Base-by-base conservation (phyloP, 2,329 filamentous ascomycete species). In the Fusarium albosuccineum region DNA sequence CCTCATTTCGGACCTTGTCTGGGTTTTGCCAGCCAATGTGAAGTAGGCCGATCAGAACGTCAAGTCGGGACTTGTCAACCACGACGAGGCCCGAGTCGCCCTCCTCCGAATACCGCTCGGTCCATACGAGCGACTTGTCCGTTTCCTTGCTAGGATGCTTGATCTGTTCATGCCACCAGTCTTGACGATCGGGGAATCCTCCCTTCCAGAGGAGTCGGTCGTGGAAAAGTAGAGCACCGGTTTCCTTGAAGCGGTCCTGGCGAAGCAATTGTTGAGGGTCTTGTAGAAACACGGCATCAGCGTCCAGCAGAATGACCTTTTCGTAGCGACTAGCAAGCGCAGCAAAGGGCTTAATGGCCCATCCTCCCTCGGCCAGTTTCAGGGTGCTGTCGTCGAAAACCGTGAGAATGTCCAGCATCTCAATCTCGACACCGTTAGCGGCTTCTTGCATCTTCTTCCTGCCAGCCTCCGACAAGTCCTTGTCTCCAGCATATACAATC, bases 11-110 rank as follows among this genome's bases (percentile, higher is more conserved):
- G 1, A 82, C 80, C 0, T 60, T 67, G 7, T 75, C 68, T 2
- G 77, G 78, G 51, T 84, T 83, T 65, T 83, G 81, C 82, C 81
- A 83, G n/a, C 74, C 78, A 0, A 75, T 70, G 46, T 82, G 82
- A 8, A 84, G 66, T 2, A 83, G 67, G 0, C 75, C 81, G 10
- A 80, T 73, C 11, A 83, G 41, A 3, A 82, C 72, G 1, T 76
- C 70, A 0, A 77, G 60, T 1, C 79, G 73, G 0, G 74, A 66
- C 66, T 83, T 84, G 61, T 83, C 75, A 0, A 82, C 62, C 1
- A 81, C 77, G 2, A 83, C 79, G 4, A 81, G 68, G 1, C 81
- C 81, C 0, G 79, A 81, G 57, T 83, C 81, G 0, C 71, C 76
- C 55, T 83, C 81, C 56, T 83, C 80, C 16, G 79, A 75, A 13